Base-by-base conservation (phyloP, 106 monocot species). In the Allium fistulosum region DNA sequence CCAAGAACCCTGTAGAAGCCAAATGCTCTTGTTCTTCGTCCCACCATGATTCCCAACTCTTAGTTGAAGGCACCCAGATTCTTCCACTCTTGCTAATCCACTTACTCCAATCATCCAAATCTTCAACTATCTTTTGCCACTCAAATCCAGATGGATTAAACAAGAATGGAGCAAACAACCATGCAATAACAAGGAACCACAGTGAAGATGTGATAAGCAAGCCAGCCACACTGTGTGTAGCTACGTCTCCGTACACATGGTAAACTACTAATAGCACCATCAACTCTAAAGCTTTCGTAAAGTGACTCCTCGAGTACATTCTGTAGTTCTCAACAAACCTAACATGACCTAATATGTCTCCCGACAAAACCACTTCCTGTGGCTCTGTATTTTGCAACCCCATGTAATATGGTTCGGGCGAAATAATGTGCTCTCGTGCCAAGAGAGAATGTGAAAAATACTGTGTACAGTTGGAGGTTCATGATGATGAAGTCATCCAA, bases 391-490 rank as follows among this genome's bases (percentile, higher is more conserved):
- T 96, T 96, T 48, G 96, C 96, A 2, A 91, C 96, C 27, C 96
- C 96, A 75, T 97, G 97, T 57, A 97, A 80, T 60, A 97, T 67
- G 2, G 97, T 97, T 1, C 97, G 79, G 0, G 91, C 97, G 73
- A 89, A 97, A 72, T 97, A 97, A 51, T 97, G 97, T 9, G 86
- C 77, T 58, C 85, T 97, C 45, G 97, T 92, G 8, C 97, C 97
- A 11, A 97, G 84, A 46, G 92, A 92, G n/a, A 99, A 99, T 5
- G 97, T 99, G 69, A 99, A 99, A 84, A 99, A 99, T 57, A 99
- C 88, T 9, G 97, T 76, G 64, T 86, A 92, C 9, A 99, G 87
- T 75, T 99, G 97, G 61, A 99, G 89, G 70, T 99, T 92, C 97
- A 99, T 99, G 59, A 92, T 99, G 45, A 99, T 77, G 53, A 99